phyloP scores from a whole-genome alignment of 31 red algal genomes.

The Odonthalia washingtoniensis region DNA sequence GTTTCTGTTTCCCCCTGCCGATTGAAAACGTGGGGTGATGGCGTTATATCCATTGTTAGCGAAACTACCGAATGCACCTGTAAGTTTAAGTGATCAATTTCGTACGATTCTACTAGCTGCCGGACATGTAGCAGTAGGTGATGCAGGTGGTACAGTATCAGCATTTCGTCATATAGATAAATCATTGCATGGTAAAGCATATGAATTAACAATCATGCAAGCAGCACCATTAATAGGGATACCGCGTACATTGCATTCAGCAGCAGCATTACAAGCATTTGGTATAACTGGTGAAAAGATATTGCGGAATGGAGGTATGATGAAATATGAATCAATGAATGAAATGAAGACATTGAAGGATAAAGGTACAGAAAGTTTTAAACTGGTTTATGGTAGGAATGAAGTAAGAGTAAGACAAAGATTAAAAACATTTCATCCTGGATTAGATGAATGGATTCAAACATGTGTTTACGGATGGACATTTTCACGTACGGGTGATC shows the following conservation, averaged over 20 bases:
- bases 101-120: conserved; percentile 65
- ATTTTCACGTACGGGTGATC: conserved; percentile 24
- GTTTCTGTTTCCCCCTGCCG: too few species aligned
- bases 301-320: neutral
- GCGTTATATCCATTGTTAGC: conserved; percentile 59
- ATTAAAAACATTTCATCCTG: conserved; percentile 67
- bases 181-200: conserved; percentile 43
- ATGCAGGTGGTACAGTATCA: conserved; percentile 36
- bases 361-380: conserved; percentile 58
- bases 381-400: conserved; percentile 60
- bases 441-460: conserved; percentile 72
- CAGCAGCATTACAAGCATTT: conserved; percentile 62
- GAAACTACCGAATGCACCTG: conserved; percentile 52
- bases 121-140: conserved; percentile 66
- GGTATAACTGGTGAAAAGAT: conserved; percentile 44
- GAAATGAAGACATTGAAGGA: conserved; percentile 14
- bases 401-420: conserved; percentile 52
- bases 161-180: conserved; percentile 49
- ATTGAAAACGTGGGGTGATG: too few species aligned
- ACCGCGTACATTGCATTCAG: conserved; percentile 68
- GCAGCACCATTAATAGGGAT: conserved; percentile 74
- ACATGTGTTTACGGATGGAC: conserved; percentile 68
- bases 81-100: conserved; percentile 49
- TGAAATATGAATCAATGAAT: neutral
- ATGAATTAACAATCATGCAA: conserved; percentile 72